phyloP scores from a whole-genome alignment of 202 grass and related monocot species.

The Hordeum pubiflorum region DNA sequence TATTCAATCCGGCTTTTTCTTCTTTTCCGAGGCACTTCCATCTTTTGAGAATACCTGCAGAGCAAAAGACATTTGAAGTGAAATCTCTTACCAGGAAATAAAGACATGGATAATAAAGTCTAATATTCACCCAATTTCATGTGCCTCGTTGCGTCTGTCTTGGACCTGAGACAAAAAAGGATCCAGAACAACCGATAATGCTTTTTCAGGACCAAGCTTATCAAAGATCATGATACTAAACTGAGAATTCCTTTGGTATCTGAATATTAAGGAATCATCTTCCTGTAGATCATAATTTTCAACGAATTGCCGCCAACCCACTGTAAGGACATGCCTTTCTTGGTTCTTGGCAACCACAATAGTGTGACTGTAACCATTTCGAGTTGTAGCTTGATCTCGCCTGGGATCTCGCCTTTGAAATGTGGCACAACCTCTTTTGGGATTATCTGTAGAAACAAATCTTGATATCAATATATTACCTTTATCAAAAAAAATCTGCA shows the following conservation, averaged over 20 bases:
- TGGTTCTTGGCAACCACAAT: not conserved
- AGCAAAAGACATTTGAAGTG: not conserved
- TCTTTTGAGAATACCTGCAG: not conserved
- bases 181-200: not conserved
- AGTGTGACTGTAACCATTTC: not conserved
- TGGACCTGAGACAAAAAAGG: not conserved
- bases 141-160: not conserved
- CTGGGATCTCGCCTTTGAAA: too few relatives aligned
- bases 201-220: not conserved
- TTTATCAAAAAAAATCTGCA: too few relatives aligned
- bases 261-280: not conserved
- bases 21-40: not conserved
- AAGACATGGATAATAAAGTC: not conserved
- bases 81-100: not conserved
- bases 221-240: not conserved
- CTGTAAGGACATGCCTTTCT: not conserved
- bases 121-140: not conserved
- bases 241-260: not conserved
- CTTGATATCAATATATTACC: too few relatives aligned
- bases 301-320: not conserved
- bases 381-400: too few relatives aligned
- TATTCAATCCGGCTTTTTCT: not conserved
- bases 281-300: not conserved
- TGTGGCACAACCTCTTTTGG: too few relatives aligned
- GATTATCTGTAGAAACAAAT: too few relatives aligned